Evolutionary conservation across 257 asterid species (phyloP).

Genomic region (Paraleonurus japonicus): DNA sequence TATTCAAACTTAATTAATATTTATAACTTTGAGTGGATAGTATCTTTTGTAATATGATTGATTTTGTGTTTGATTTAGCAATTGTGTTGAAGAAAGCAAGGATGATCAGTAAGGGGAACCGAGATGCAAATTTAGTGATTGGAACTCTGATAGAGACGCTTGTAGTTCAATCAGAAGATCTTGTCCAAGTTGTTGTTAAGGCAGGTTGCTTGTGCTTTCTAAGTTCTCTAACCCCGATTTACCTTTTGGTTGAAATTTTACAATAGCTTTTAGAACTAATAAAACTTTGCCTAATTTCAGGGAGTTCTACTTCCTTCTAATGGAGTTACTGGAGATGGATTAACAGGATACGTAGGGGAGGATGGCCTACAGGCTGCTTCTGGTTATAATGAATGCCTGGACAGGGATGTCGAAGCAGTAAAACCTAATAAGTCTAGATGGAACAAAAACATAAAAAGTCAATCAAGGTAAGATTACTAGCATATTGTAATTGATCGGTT

Average conservation of each 20-base stretch:
- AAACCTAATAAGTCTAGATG: conserved; percentile 26
- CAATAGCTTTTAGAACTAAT: background rate
- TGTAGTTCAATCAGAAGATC: conserved; percentile 59
- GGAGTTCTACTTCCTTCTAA: conserved; percentile 55
- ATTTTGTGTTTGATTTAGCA: conserved; percentile 45
- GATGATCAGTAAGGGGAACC: conserved; percentile 66
- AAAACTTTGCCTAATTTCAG: conserved; percentile 36
- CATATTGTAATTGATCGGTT: conserved; percentile 1
- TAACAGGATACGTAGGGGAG: conserved; percentile 40
- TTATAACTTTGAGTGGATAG: background rate
- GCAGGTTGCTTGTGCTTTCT: conserved; percentile 39
- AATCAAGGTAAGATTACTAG: conserved; percentile 38
- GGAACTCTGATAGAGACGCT: conserved; percentile 75
- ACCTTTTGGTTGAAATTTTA: background rate
- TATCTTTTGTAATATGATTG: conserved; percentile 9
- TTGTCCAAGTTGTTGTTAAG: conserved; percentile 92
- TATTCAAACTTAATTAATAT: background rate
- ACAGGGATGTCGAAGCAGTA: conserved; percentile 34
- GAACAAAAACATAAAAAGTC: conserved; percentile 31
- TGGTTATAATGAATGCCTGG: conserved; percentile 32
- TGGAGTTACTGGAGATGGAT: conserved; percentile 43
- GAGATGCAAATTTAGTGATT: conserved; percentile 47
- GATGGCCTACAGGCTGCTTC: conserved; percentile 35
- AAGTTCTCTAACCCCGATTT: conserved; percentile 1
- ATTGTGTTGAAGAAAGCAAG: conserved; percentile 84